phyloP scores from a whole-genome alignment of 1,284 basidiomycete genomes.

The Papiliotrema terrestris region DNA sequence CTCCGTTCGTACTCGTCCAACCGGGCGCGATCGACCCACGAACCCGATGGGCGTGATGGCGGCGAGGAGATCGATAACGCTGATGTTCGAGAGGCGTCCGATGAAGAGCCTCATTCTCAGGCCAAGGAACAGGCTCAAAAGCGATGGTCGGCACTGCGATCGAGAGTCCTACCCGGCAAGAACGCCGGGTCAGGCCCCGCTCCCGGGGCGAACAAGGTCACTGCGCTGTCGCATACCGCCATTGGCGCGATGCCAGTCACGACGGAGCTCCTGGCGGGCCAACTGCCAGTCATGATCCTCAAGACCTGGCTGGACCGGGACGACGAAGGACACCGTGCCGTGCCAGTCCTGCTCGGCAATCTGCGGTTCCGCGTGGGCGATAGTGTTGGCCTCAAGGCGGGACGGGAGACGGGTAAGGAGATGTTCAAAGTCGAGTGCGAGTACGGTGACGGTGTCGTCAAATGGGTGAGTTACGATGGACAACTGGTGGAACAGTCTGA shows the following conservation, averaged over 20 bases:
- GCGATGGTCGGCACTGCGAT: constrained; percentile 33
- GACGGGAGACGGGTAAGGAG: constrained; percentile 39
- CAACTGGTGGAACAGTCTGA: not conserved
- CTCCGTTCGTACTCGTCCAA: not conserved
- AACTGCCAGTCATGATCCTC: constrained; percentile 75
- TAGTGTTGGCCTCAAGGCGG: constrained; percentile 35
- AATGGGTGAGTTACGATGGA: constrained; percentile 70
- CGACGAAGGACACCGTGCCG: constrained; percentile 75
- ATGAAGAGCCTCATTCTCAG: constrained; percentile 4
- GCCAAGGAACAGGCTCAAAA: constrained; percentile 21
- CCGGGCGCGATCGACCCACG: not conserved
- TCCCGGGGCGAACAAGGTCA: constrained; percentile 24
- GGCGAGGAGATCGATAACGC: not conserved
- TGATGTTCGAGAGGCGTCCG: not conserved
- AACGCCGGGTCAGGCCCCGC: constrained; percentile 9
- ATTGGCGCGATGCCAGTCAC: constrained; percentile 65
- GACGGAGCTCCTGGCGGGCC: constrained; percentile 77
- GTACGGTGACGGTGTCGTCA: constrained; percentile 89
- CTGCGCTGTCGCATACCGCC: constrained; percentile 29
- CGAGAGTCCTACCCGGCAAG: constrained; percentile 27
- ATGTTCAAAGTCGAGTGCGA: constrained; percentile 63
- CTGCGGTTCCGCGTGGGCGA: constrained; percentile 47
- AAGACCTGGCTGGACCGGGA: constrained; percentile 89
- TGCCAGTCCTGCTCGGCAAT: constrained; percentile 71
- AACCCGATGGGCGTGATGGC: not conserved